Base-by-base conservation (phyloP, 176 grass and related monocot species). In the Oryza coarctata region DNA sequence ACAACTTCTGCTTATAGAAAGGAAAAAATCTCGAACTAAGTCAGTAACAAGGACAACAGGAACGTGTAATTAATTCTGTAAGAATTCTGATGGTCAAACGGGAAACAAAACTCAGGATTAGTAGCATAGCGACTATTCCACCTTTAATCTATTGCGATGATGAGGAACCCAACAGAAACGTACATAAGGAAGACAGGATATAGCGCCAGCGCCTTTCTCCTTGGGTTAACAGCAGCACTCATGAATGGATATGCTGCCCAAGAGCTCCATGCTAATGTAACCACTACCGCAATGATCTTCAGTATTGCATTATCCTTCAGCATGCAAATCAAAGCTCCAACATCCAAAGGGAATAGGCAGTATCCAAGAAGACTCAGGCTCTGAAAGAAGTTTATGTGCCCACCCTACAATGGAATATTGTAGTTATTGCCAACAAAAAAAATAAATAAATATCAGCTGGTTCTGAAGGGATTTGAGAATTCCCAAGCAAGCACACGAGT, bases 101-200 rank as follows among this genome's bases (percentile, higher is more conserved):
- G 73, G 15, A 62, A 84, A 69, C 22, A 41, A 70, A 70, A 33
- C 17, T 63, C 28, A 14, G 18, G 47, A 22, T 6, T 74, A 28
- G 4, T 28, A 33, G 18, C 20, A 14, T 3, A 78, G 20, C 12
- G 50, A 77, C 40, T 50, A 3, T 55, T 22, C 3, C 15, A 11
- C 27, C 33, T 23, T 73, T 27, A 98, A 89, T 91, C 91, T 67
- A 98, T 90, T 2, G 95, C 92, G 17, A 95, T 95, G 78, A 95
- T 95, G 28, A 98, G 77, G 79, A 88, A 95, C 12, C 82, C 83
- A 44, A 98, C 80, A n/a, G 96, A 98, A 50, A 93, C 40, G 10
- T 98, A 98, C 96, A 98, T 90, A 77, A 98, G 96, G 82, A 93
- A 98, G 17, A 98, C 93, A 10, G 93, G 96, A 75, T 95, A 98